Percentiles rank a stretch among this genome's conserved stretches.
phyloP scores from a whole-genome alignment of 768 basidiomycete species.

The Psilocybe cubensis region DNA sequence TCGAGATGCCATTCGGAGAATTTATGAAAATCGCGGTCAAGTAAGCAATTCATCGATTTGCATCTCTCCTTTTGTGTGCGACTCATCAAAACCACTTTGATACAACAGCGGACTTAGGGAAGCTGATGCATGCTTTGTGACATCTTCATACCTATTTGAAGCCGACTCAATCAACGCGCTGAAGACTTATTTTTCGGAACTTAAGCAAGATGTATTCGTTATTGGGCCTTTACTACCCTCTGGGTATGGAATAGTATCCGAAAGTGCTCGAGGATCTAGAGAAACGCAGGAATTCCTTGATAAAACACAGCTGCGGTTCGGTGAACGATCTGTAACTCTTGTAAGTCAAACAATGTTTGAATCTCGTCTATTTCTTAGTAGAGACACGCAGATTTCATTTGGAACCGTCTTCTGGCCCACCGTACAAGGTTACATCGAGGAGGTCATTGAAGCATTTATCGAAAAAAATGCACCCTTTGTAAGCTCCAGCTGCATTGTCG shows the following conservation, averaged over 20 bases:
- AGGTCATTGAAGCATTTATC: constrained; percentile 7
- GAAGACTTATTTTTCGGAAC: constrained; percentile 9
- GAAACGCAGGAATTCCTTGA: constrained; percentile 8
- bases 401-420: constrained; percentile 12
- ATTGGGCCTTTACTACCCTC: constrained; percentile 14
- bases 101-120: constrained; percentile 3
- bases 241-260: not conserved
- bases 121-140: constrained; percentile 7
- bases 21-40: not conserved
- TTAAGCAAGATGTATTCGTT: constrained; percentile 3
- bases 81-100: no score
- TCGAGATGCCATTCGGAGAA: not conserved
- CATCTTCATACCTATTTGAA: constrained; percentile 1
- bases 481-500: not conserved
- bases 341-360: not conserved
- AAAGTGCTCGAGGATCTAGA: not conserved
- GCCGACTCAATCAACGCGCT: constrained; percentile 2
- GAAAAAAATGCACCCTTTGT: constrained; percentile 18
- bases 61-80: not conserved
- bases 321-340: constrained; percentile 11
- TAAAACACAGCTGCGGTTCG: not conserved
- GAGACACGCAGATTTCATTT: constrained; percentile 8
- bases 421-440: constrained; percentile 9
- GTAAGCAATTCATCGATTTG: constrained; percentile 1
- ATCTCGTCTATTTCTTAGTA: not conserved